Evolutionary conservation across 1,139 yeast species (phyloP).

Genomic region (Yamadazyma blattariae): DNA sequence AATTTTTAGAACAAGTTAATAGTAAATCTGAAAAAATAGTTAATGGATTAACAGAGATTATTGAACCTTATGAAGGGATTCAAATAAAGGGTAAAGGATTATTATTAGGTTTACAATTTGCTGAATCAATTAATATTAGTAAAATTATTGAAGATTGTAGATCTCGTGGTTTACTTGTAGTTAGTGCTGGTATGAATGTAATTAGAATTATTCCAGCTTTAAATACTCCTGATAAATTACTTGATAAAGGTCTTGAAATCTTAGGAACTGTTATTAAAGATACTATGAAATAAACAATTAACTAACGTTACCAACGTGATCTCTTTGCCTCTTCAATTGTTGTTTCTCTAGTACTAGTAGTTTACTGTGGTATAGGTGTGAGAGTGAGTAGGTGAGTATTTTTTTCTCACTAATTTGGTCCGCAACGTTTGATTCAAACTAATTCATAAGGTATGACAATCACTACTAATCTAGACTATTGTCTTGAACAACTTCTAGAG

Average conservation of each 20-base stretch:
- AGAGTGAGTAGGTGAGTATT: no score
- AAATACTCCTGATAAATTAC: constrained; percentile 68
- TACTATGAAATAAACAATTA: constrained; percentile 1
- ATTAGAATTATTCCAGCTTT: constrained; percentile 90
- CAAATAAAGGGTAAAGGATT: constrained; percentile 87
- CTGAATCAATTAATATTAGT: constrained; percentile 54
- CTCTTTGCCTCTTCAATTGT: no score
- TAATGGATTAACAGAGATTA: constrained; percentile 49
- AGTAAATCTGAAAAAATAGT: constrained; percentile 55
- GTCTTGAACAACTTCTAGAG: constrained; percentile 41
- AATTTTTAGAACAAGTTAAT: constrained; percentile 58
- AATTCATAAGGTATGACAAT: no score
- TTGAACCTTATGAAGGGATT: constrained; percentile 51
- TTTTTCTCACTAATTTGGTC: no score
- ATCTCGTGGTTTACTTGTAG: constrained; percentile 74
- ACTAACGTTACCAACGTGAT: no score
- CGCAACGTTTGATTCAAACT: no score
- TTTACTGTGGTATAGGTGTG: no score
- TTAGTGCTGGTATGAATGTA: constrained; percentile 90
- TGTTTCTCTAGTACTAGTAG: no score
- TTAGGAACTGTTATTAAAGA: constrained; percentile 29
- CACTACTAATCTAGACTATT: constrained; percentile 37
- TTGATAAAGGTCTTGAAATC: constrained; percentile 67
- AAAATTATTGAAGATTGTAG: constrained; percentile 66
- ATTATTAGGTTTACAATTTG: constrained; percentile 77